Evolutionary conservation across 2,329 filamentous ascomycete genomes (phyloP).

Genomic region (Cercospora beticola): DNA sequence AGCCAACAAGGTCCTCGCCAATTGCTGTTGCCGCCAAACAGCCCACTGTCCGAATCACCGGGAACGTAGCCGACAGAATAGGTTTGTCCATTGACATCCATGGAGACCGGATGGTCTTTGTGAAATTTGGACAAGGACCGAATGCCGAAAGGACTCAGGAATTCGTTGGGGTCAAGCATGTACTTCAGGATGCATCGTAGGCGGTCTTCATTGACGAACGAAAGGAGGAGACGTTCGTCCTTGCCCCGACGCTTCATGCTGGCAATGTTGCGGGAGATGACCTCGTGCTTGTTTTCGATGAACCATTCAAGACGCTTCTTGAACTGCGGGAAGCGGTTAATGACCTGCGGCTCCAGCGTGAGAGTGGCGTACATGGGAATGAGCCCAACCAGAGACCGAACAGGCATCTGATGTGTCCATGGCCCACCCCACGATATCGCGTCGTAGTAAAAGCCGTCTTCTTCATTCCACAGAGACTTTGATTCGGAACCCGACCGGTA

Average conservation of each 20-base stretch:
- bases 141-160: slow-evolving; percentile 85
- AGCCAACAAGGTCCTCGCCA: slow-evolving; percentile 96
- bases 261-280: slow-evolving; percentile 90
- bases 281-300: slow-evolving; percentile 78
- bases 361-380: slow-evolving; percentile 91
- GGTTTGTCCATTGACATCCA: slow-evolving; percentile 90
- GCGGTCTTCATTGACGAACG: slow-evolving; percentile 90
- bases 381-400: slow-evolving; percentile 86
- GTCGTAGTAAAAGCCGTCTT: slow-evolving; percentile 98
- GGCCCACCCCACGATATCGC: slow-evolving; percentile 95
- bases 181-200: slow-evolving; percentile 82
- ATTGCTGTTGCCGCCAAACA: slow-evolving; percentile 97
- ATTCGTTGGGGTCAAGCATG: slow-evolving; percentile 94
- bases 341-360: slow-evolving; percentile 88
- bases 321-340: slow-evolving; percentile 88
- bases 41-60: slow-evolving; percentile 91
- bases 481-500: slow-evolving; percentile 66
- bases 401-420: slow-evolving; percentile 87
- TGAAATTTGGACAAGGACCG: slow-evolving; percentile 90
- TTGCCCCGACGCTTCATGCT: slow-evolving; percentile 89
- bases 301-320: slow-evolving; percentile 95
- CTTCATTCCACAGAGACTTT: slow-evolving; percentile 90
- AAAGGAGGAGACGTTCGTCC: slow-evolving; percentile 80
- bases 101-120: slow-evolving; percentile 84
- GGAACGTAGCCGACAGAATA: slow-evolving; percentile 89